Evolutionary conservation across 2,329 filamentous ascomycete species (phyloP).

Genomic region (Xylaria multiplex): DNA sequence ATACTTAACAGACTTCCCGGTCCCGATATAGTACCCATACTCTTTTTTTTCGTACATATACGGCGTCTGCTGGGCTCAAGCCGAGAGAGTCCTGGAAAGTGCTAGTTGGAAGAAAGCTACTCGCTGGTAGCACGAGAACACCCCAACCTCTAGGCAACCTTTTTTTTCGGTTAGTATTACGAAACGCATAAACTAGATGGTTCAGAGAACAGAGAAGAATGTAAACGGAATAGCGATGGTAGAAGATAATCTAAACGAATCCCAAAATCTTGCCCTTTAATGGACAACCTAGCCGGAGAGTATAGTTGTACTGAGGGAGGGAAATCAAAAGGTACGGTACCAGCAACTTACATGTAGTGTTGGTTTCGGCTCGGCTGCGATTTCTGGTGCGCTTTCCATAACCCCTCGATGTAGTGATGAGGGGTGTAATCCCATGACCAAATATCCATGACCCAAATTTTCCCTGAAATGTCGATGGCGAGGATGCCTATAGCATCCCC

Average conservation of each 20-base stretch:
- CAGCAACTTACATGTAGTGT: conserved; percentile 13
- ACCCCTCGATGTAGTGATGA: conserved; percentile 33
- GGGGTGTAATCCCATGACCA: conserved; percentile 53
- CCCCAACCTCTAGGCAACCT: conserved; percentile 57
- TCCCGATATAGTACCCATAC: conserved; percentile 46
- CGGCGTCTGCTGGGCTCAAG: conserved; percentile 41
- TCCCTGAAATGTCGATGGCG: conserved; percentile 62
- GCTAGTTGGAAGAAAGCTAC: conserved; percentile 53
- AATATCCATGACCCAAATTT: conserved; percentile 62
- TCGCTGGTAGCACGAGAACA: conserved; percentile 57
- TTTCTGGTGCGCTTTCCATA: conserved; percentile 29
- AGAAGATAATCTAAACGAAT: not conserved
- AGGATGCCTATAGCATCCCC: conserved; percentile 62
- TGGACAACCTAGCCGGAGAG: not conserved
- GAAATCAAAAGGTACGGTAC: not conserved
- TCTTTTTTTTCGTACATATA: conserved; percentile 30
- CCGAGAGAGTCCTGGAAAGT: conserved; percentile 49
- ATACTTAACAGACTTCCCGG: conserved; percentile 36
- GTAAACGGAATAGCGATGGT: not conserved
- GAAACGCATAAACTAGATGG: conserved; percentile 33
- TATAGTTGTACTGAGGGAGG: not conserved
- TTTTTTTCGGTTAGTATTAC: conserved; percentile 22
- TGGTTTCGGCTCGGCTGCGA: not conserved
- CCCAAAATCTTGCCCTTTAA: not conserved
- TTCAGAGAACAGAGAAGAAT: not conserved